Evolutionary conservation across 108 stramenopile species (phyloP).

Genomic region (Conticribra guillardii): DNA sequence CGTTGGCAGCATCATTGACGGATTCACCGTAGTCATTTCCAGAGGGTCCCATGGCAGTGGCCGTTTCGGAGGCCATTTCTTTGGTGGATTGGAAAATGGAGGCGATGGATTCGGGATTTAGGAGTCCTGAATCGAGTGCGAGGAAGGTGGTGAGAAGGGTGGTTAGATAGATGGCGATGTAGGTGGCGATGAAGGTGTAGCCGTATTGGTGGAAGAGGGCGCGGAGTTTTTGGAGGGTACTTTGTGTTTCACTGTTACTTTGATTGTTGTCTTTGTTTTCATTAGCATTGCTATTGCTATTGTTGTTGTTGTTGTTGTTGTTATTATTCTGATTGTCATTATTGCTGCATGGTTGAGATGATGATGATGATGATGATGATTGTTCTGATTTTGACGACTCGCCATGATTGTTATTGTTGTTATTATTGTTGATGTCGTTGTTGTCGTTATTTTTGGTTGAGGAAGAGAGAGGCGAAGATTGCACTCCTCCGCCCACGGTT

Average conservation of each 20-base stretch:
- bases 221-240: constrained; percentile 19
- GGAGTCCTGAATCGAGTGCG: constrained; percentile 69
- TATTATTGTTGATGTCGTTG: too few relatives aligned
- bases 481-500: too few relatives aligned
- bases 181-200: constrained; percentile 71
- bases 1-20: constrained; percentile 52
- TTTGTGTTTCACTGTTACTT: not conserved
- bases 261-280: not conserved
- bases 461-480: too few relatives aligned
- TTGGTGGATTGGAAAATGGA: constrained; percentile 48
- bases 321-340: not conserved
- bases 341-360: too few relatives aligned
- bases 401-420: too few relatives aligned
- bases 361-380: too few relatives aligned
- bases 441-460: too few relatives aligned
- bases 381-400: too few relatives aligned
- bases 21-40: constrained; percentile 32
- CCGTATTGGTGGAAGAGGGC: constrained; percentile 67
- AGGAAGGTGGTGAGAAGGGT: constrained; percentile 65
- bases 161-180: constrained; percentile 62
- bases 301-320: not conserved
- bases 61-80: constrained; percentile 45
- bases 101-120: constrained; percentile 71
- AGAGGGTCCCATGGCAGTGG: constrained; percentile 43
- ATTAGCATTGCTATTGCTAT: not conserved